phyloP scores from a whole-genome alignment of 148 eudicot genomes.

The Fallopia convolvulus region DNA sequence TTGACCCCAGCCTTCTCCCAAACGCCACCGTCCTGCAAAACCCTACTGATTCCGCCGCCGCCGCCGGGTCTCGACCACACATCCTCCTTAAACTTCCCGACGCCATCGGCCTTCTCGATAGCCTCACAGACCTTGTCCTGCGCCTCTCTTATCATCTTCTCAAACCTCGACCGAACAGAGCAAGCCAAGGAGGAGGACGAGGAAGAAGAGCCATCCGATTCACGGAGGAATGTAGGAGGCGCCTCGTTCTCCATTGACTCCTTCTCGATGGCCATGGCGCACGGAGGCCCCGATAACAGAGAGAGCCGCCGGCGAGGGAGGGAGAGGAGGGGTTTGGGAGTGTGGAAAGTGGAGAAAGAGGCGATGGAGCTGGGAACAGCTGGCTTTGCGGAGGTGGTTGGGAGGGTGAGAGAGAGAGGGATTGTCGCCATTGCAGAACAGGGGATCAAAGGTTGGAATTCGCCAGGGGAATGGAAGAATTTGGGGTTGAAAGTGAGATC shows the following conservation, averaged over 20 bases:
- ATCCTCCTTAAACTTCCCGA: slow-evolving; percentile 74
- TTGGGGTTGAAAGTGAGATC: background rate
- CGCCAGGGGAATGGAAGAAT: background rate
- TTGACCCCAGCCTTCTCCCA: slow-evolving; percentile 93
- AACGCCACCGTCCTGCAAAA: slow-evolving; percentile 75
- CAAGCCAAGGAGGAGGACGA: slow-evolving; percentile 6
- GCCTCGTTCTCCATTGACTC: slow-evolving; percentile 54
- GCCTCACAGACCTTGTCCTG: slow-evolving; percentile 70
- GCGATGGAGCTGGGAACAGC: slow-evolving; percentile 1
- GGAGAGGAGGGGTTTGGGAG: slow-evolving; percentile 12
- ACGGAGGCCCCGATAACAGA: background rate
- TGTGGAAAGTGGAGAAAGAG: background rate
- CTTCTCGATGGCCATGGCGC: slow-evolving; percentile 54
- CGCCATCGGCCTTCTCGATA: slow-evolving; percentile 68
- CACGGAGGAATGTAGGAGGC: slow-evolving; percentile 67
- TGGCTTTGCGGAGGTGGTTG: background rate
- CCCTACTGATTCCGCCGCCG: slow-evolving; percentile 95
- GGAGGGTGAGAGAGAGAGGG: background rate
- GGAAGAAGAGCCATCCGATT: slow-evolving; percentile 28
- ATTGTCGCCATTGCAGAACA: slow-evolving; percentile 1
- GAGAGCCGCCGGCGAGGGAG: background rate
- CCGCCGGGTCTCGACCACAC: slow-evolving; percentile 93
- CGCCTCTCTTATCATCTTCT: slow-evolving; percentile 77
- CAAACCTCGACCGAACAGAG: slow-evolving; percentile 61
- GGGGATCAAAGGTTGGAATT: background rate